Conservation (phyloP, 352 stramenopile species). For the Aphanomyces invadans region DNA sequence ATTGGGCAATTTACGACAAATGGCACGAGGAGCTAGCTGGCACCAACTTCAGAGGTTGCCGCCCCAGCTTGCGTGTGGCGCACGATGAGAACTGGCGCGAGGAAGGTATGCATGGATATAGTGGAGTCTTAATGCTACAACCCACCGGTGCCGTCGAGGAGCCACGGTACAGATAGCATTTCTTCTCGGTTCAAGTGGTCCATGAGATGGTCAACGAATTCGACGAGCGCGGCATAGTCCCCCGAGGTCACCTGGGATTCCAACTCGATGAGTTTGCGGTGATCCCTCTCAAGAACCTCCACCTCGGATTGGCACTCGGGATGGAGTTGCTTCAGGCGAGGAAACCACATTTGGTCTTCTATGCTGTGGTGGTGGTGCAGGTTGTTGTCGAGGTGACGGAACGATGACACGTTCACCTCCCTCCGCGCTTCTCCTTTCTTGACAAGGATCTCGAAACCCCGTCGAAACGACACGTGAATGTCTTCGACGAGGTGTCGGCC, state of each 20-base stretch:
- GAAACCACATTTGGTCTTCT: constrained; percentile 15
- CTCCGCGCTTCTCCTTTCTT: not conserved
- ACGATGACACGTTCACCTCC: constrained; percentile 2
- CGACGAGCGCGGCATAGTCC: constrained; percentile 10
- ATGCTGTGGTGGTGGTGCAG: constrained; percentile 15
- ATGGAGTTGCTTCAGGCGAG: constrained; percentile 11
- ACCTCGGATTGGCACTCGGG: constrained; percentile 1
- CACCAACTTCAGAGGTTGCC: no score
- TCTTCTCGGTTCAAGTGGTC: constrained; percentile 20
- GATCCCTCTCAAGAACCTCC: not conserved
- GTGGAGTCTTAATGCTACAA: no score
- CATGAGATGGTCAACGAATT: constrained; percentile 10
- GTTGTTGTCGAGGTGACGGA: constrained; percentile 8
- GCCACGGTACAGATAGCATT: constrained; percentile 16
- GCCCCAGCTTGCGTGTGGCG: no score
- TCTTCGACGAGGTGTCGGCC: constrained; percentile 9
- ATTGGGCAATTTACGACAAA: no score
- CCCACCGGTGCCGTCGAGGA: constrained; percentile 12
- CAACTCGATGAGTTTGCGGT: constrained; percentile 14
- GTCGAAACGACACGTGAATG: constrained; percentile 8
- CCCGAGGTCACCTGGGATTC: not conserved
- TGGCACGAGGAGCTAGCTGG: no score
- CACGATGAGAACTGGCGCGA: no score
- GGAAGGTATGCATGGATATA: no score
- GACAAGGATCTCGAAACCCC: constrained; percentile 1